These are phyloP conservation scores for Hypoxylon sp. DNA, from an alignment of 2,329 filamentous ascomycete genomes.

Conservation along the genomic window DNA sequence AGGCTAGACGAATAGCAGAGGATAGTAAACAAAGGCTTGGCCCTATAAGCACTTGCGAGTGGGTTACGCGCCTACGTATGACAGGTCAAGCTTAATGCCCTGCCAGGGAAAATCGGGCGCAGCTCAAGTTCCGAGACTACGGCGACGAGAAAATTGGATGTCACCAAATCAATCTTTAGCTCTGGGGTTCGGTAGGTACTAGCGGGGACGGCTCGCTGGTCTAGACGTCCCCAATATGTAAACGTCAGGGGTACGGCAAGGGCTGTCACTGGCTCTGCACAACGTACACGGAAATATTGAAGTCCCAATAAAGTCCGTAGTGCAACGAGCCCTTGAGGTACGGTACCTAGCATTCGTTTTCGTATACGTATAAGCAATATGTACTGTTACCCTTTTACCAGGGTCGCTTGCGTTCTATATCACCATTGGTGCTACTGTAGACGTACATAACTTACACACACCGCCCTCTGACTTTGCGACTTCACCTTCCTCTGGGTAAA, in stretches of 20 bases:
- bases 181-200: neutral
- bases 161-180: conserved; percentile 1
- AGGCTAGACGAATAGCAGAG: conserved; percentile 4
- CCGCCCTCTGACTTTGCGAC: conserved; percentile 5
- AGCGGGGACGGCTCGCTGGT: conserved; percentile 1
- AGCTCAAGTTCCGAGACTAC: conserved; percentile 1
- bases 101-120: conserved; percentile 7
- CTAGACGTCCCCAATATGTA: conserved; percentile 1
- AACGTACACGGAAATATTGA: neutral
- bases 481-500: neutral
- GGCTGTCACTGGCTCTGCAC: neutral
- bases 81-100: conserved; percentile 1
- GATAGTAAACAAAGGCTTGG: conserved; percentile 9
- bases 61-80: neutral
- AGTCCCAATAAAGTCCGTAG: neutral
- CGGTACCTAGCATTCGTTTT: conserved; percentile 14
- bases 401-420: neutral
- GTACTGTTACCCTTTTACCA: neutral
- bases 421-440: conserved; percentile 4
- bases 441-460: conserved; percentile 10
- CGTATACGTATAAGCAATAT: conserved; percentile 12
- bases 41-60: neutral
- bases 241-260: neutral
- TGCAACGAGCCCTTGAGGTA: neutral
- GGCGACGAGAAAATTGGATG: neutral